These are phyloP conservation scores for Gossypium mustelinum DNA, from an alignment of 345 rosid species.

Conservation along the genomic window DNA sequence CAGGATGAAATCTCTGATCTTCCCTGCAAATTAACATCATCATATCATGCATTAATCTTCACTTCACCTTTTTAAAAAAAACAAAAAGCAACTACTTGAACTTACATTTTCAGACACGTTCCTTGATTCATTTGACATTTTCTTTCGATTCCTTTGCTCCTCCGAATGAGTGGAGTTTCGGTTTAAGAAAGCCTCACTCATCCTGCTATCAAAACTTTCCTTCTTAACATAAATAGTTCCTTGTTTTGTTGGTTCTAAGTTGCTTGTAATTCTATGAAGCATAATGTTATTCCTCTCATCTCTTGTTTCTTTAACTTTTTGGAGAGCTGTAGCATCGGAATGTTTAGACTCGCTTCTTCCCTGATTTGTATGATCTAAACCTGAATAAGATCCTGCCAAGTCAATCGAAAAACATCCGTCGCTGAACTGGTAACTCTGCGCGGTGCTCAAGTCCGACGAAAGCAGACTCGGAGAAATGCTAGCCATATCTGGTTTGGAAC, in stretches of 20 bases:
- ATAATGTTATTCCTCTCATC: background rate
- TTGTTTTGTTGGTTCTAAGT: conserved; percentile 17
- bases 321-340: background rate
- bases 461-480: conserved; percentile 10
- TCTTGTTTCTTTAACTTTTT: conserved; percentile 13
- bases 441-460: conserved; percentile 29
- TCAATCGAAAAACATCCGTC: conserved; percentile 48
- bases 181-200: conserved; percentile 15
- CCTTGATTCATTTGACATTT: conserved; percentile 14
- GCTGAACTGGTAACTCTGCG: conserved; percentile 42
- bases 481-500: conserved; percentile 1
- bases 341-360: conserved; percentile 2
- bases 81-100: background rate
- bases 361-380: background rate
- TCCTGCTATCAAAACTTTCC: conserved; percentile 18
- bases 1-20: background rate
- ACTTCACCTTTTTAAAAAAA: background rate
- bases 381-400: conserved; percentile 34
- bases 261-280: conserved; percentile 17
- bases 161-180: background rate
- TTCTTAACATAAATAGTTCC: conserved; percentile 3
- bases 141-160: conserved; percentile 15
- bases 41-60: conserved; percentile 1
- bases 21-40: background rate
- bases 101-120: conserved; percentile 24